These are phyloP conservation scores for Fusarium verrucosum DNA, from an alignment of 2,329 filamentous ascomycete species.

Conservation along the genomic window DNA sequence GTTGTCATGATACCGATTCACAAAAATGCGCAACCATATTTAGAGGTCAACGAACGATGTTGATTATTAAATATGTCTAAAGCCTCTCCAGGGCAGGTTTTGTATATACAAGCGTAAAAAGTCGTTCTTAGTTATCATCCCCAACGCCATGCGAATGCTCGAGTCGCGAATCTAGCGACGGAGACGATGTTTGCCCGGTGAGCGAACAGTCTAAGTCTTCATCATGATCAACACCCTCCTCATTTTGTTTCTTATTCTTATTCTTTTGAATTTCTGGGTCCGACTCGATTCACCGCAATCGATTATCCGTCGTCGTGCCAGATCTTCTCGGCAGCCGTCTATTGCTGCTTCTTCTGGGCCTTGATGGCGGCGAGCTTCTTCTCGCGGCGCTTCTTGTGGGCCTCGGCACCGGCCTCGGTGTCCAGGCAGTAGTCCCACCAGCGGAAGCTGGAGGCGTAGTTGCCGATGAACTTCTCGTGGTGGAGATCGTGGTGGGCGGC, in stretches of 20 bases:
- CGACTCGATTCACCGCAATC: conserved; percentile 42
- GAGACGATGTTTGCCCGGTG: conserved; percentile 29
- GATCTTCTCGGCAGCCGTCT: conserved; percentile 43
- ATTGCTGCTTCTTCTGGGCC: conserved; percentile 77
- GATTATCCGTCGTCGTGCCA: conserved; percentile 15
- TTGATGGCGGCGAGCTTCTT: conserved; percentile 73
- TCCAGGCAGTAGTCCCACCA: conserved; percentile 98
- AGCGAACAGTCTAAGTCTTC: conserved; percentile 39
- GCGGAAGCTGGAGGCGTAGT: conserved; percentile 97
- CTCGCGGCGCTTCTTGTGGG: conserved; percentile 83
- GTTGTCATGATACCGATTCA: neutral
- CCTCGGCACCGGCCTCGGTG: conserved; percentile 91
- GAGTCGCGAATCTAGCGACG: conserved; percentile 30
- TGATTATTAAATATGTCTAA: conserved; percentile 49
- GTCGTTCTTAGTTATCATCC: conserved; percentile 42
- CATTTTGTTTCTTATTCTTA: conserved; percentile 12
- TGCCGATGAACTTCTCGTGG: conserved; percentile 98
- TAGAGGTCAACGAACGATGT: conserved; percentile 42
- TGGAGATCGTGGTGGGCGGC: conserved; percentile 96
- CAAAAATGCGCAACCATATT: neutral
- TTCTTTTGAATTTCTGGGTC: conserved; percentile 9
- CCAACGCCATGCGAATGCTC: conserved; percentile 48
- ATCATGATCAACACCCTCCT: conserved; percentile 35
- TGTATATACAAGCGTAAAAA: conserved; percentile 47
- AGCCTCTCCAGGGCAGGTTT: conserved; percentile 42